Conservation (phyloP, 164 flowering plant species). For the Kingdonia uniflora region DNA sequence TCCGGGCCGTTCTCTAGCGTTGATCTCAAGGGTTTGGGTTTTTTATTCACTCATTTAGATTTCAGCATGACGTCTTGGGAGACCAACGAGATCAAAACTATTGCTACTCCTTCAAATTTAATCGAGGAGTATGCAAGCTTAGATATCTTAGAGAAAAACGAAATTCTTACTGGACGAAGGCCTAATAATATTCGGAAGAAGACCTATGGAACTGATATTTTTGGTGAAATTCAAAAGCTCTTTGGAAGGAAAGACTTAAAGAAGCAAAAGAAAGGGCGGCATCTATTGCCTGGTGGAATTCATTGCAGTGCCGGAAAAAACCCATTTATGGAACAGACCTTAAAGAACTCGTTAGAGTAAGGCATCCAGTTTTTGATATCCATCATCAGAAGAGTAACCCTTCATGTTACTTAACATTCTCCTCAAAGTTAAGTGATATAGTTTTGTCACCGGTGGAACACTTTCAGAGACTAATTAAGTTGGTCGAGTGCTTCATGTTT, state of each 20-base stretch:
- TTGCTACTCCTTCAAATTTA: constrained; percentile 60
- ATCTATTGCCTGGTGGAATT: constrained; percentile 97
- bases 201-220: constrained; percentile 48
- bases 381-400: constrained; percentile 38
- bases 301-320: constrained; percentile 65
- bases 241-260: constrained; percentile 61
- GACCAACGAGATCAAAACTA: constrained; percentile 55
- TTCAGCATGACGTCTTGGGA: constrained; percentile 91
- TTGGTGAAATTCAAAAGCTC: constrained; percentile 70
- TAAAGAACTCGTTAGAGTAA: constrained; percentile 51
- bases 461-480: constrained; percentile 49
- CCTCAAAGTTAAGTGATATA: constrained; percentile 74
- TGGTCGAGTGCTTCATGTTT: constrained; percentile 87
- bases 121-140: constrained; percentile 29
- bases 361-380: constrained; percentile 54
- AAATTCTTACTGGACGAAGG: constrained; percentile 6
- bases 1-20: constrained; percentile 45
- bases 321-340: constrained; percentile 69
- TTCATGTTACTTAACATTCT: constrained; percentile 38
- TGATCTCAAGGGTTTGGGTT: constrained; percentile 54
- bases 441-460: constrained; percentile 80
- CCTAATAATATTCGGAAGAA: constrained; percentile 17
- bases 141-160: constrained; percentile 17
- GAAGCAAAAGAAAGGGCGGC: constrained; percentile 68
- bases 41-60: constrained; percentile 79